Conservation (phyloP, 805 yeast species). For the Starmerella apicola region DNA sequence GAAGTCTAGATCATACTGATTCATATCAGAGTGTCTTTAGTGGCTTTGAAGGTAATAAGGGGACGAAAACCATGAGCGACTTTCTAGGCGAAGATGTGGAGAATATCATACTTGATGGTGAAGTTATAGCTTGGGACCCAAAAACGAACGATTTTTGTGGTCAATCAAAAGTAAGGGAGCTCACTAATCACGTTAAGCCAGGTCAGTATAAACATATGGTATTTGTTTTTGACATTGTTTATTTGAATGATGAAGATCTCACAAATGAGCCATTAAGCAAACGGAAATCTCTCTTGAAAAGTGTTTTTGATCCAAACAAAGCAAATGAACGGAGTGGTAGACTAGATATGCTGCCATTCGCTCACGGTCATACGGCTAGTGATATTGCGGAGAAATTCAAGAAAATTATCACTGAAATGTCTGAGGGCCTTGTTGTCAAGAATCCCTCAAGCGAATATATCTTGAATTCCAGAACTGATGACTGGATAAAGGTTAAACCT, state of each 20-base stretch:
- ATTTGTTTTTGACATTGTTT: conserved; percentile 60
- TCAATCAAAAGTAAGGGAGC: conserved; percentile 64
- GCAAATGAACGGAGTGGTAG: conserved; percentile 7
- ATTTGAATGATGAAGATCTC: conserved; percentile 53
- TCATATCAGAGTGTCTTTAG: conserved; percentile 7
- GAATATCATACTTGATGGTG: conserved; percentile 64
- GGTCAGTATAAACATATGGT: conserved; percentile 24
- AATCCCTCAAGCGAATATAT: conserved; percentile 45
- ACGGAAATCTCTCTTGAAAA: conserved; percentile 42
- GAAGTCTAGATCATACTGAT: conserved; percentile 58
- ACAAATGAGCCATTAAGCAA: conserved; percentile 41
- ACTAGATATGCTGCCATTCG: conserved; percentile 25
- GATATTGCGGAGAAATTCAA: conserved; percentile 48
- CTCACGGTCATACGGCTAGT: conserved; percentile 32
- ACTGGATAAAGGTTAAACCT: conserved; percentile 88
- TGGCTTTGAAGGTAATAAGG: neutral
- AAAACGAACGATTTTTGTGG: conserved; percentile 43
- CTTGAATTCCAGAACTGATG: conserved; percentile 45
- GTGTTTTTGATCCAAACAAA: conserved; percentile 32
- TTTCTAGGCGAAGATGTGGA: conserved; percentile 24
- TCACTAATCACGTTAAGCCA: conserved; percentile 35
- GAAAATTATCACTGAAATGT: conserved; percentile 43
- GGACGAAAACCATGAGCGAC: conserved; percentile 10
- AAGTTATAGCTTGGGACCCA: conserved; percentile 80
- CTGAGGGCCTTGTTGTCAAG: conserved; percentile 79